These are phyloP conservation scores for Verticillium zaregamsianum DNA, from an alignment of 2,329 filamentous ascomycete genomes.

Conservation along the genomic window DNA sequence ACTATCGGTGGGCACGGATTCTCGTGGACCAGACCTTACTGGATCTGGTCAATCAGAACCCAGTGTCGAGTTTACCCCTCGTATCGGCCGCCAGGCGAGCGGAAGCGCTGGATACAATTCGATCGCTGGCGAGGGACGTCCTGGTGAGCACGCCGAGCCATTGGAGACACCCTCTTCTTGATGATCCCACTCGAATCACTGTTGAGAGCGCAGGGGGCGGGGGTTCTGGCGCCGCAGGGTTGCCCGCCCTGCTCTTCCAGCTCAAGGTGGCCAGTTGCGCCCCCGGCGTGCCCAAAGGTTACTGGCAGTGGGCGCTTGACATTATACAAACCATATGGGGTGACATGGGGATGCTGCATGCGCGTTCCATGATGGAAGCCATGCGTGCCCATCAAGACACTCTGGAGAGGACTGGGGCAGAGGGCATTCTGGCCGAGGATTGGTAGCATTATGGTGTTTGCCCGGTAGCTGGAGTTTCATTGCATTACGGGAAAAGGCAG, in stretches of 20 bases:
- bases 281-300: conserved; percentile 35
- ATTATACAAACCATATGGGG: conserved; percentile 45
- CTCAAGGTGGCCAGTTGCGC: conserved; percentile 43
- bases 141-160: conserved; percentile 44
- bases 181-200: conserved; percentile 24
- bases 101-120: conserved; percentile 28
- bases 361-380: conserved; percentile 36
- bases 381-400: conserved; percentile 25
- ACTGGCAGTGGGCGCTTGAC: conserved; percentile 40
- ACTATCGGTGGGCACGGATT: conserved; percentile 56
- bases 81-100: conserved; percentile 24
- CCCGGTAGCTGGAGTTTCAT: neutral
- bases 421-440: conserved; percentile 11
- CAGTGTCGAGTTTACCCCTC: conserved; percentile 29
- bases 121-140: conserved; percentile 35
- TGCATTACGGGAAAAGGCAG: neutral
- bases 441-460: conserved; percentile 1
- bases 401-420: conserved; percentile 8
- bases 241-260: conserved; percentile 45
- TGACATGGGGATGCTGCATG: conserved; percentile 48
- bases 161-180: conserved; percentile 46
- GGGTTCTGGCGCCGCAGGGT: conserved; percentile 41
- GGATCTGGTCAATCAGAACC: conserved; percentile 31
- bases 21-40: conserved; percentile 47
- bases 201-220: conserved; percentile 31